Evolutionary conservation across 2,329 filamentous ascomycete genomes (phyloP), one percentile per base, ranked within the genome.

Genomic region (Alternaria sp.): DNA sequence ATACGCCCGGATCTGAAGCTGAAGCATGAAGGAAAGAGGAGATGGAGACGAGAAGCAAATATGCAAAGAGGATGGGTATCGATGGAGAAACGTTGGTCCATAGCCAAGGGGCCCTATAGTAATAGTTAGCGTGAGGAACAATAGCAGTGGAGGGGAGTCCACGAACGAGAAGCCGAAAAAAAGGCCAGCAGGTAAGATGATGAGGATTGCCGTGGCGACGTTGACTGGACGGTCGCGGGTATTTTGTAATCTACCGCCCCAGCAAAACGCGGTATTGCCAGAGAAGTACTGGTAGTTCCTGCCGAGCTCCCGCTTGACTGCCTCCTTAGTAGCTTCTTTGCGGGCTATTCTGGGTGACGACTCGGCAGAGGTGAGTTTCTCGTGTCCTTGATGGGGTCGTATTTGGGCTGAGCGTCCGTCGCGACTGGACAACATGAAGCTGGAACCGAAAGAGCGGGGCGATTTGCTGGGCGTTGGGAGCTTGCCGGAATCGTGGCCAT

Each of bases 11-110:
- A 81, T 99, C 95, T 47, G 95, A 92, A 57, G 92, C 87, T 3
- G 96, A 97, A 5, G 95, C 96, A 81, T 97, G 95, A 59, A 97
- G 75, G 76, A 98, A 99, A 4, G 96, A 98, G 23, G 94, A 97
- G 51, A 97, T 85, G 80, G 92, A 96, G 26, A 99, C 85, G 78
- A 92, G 94, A 74, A 93, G 93, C n/a, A 97, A 76, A 78, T 99
- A 99, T 57, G 89, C 94, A 82, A 97, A 98, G 46, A 93, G 81
- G 71, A 98, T 88, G 56, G 96, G 96, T 72, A 98, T 88, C 57
- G 93, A 94, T 30, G 94, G 94, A 41, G 93, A 96, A 68, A 97
- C 86, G 73, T 97, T 86, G 71, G 89, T 84, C 94, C 94, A 97
- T 57, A 97, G 79, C 88, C 92, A 97, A 21, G 92, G 88, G 11